These are phyloP conservation scores for Lasiodiplodia sp. DNA, from an alignment of 2,329 filamentous ascomycete species.

Conservation along the genomic window DNA sequence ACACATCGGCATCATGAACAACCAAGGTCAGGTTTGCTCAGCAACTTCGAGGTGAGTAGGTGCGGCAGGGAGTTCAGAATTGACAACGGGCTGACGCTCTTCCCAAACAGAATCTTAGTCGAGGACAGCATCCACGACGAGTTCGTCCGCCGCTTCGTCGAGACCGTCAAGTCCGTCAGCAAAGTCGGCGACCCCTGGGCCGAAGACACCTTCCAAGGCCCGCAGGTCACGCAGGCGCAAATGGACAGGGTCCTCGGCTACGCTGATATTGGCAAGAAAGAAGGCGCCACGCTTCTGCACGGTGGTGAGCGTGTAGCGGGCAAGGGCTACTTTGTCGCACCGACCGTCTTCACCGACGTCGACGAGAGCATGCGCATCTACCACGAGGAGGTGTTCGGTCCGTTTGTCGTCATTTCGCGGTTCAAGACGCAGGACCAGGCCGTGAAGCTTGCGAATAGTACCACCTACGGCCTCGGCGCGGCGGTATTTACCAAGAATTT, in stretches of 20 bases:
- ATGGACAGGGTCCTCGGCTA: constrained; percentile 66
- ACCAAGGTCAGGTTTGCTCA: constrained; percentile 60
- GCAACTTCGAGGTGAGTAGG: constrained; percentile 51
- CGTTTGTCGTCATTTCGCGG: constrained; percentile 68
- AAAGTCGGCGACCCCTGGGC: constrained; percentile 44
- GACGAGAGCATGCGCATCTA: constrained; percentile 63
- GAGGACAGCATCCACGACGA: constrained; percentile 65
- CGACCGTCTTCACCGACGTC: constrained; percentile 66
- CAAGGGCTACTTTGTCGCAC: constrained; percentile 64
- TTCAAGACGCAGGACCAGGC: constrained; percentile 65
- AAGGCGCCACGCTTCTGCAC: constrained; percentile 61
- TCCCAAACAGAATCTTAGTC: constrained; percentile 56
- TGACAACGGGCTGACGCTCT: no score
- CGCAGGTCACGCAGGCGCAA: constrained; percentile 70
- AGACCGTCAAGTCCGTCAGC: constrained; percentile 45
- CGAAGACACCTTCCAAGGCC: constrained; percentile 59
- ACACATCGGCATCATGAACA: constrained; percentile 56
- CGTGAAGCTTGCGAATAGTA: constrained; percentile 56
- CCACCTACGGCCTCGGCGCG: constrained; percentile 59
- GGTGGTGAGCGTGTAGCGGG: constrained; percentile 51
- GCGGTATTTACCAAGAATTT: constrained; percentile 61
- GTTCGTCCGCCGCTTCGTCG: constrained; percentile 58
- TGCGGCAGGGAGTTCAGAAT: no score
- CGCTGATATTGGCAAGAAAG: constrained; percentile 62
- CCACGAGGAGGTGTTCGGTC: constrained; percentile 67